phyloP scores from a whole-genome alignment of 306 rosid genomes.

The Senna siamea region DNA sequence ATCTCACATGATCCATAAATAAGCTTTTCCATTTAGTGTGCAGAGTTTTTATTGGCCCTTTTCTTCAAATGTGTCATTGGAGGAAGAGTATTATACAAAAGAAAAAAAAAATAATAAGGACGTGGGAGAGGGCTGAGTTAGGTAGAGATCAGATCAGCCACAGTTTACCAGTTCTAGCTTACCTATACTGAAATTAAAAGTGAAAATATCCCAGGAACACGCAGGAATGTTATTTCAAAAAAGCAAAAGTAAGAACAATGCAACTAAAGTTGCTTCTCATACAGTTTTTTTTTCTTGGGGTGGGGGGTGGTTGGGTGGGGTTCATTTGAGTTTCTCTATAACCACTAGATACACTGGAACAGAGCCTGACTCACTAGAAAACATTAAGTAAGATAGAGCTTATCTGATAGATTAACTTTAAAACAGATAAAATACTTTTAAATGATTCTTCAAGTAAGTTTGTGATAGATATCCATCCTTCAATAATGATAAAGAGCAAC shows the following conservation, averaged over 20 bases:
- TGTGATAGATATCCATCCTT: constrained; percentile 18
- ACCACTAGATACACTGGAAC: neutral
- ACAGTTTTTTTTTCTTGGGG: too few species aligned
- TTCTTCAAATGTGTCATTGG: constrained; percentile 19
- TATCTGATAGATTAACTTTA: constrained; percentile 27
- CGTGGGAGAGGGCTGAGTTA: neutral
- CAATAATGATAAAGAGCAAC: constrained; percentile 1
- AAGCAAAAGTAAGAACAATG: constrained; percentile 6
- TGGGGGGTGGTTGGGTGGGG: too few species aligned
- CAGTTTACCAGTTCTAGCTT: neutral
- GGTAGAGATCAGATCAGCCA: neutral
- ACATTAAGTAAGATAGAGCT: neutral
- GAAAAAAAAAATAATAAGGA: too few species aligned
- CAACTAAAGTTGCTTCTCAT: constrained; percentile 20
- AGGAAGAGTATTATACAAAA: neutral
- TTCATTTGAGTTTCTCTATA: constrained; percentile 4
- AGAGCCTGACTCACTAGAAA: constrained; percentile 11
- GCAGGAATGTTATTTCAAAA: constrained; percentile 19
- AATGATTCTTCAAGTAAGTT: neutral
- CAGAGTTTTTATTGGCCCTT: neutral
- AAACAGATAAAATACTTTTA: too few species aligned
- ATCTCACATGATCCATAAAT: constrained; percentile 6
- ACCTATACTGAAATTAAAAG: neutral
- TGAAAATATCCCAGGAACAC: constrained; percentile 1
- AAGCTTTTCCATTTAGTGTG: neutral